Evolutionary conservation across 176 grass and related monocot genomes (phyloP), one percentile per base, ranked within the genome.

Genomic region (Juncus inflexus): DNA sequence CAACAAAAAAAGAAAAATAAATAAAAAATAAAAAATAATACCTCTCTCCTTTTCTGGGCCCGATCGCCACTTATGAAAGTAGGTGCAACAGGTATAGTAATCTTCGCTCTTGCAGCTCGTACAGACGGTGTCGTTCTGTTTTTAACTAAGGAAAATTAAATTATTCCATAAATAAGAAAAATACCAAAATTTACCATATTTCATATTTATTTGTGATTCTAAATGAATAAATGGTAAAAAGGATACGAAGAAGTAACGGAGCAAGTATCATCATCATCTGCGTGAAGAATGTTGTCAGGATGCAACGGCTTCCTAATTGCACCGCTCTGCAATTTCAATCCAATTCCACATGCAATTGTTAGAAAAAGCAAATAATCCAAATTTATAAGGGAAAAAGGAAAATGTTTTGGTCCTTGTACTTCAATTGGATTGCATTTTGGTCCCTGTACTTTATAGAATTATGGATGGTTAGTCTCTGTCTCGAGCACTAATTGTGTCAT

Each of bases 41-140:
- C 95, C 84, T 99, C 94, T 87, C 79, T 89, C 9, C 94, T 89
- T 79, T 89, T 92, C 69, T 92, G 75, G 40, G 85, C 87, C 15
- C 94, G 94, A 57, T 99, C 80, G 40, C 74, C 88, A 50, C 82
- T 86, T 49, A 81, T 86, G 62, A 99, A 92, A 42, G 87, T 50
- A 70, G 94, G 94, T 16, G 72, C 80, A 70, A 86, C 58, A 55
- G 80, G 84, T 62, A 90, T 49, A 8, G 94, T 92, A 63, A 50
- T 61, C 58, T 55, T 90, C 61, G 73, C 77, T 73, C 56, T 89
- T 37, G 70, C 86, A 15, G 65, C 62, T 43, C 56, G 69, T 4
- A 73, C 7, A 16, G 81, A 78, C 14, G 67, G 37, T 38, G 75
- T 52, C 38, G 43, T 78, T 45, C 80, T 83, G 65, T 74, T 28